Evolutionary conservation across 768 basidiomycete genomes (phyloP).

Genomic region (Boletus huronensis): DNA sequence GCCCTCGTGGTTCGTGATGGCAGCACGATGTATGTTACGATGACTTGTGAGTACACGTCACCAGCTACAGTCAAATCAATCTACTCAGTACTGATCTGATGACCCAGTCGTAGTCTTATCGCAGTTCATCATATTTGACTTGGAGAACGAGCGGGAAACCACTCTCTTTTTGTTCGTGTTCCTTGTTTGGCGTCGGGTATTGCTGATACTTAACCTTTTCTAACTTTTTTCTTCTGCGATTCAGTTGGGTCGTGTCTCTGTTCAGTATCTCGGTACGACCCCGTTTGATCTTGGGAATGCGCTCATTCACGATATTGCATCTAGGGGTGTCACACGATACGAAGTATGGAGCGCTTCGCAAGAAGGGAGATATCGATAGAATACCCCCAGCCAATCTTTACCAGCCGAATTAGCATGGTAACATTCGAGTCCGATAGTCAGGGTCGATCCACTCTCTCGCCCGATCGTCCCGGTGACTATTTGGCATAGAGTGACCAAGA

Average conservation of each 20-base stretch:
- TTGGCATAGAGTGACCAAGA: not conserved
- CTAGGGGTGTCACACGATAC: conserved; percentile 27
- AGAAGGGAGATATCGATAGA: not conserved
- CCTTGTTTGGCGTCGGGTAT: not conserved
- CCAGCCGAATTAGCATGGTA: conserved; percentile 9
- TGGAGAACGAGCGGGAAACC: not conserved
- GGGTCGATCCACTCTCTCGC: too few relatives aligned
- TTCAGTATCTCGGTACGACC: conserved; percentile 13
- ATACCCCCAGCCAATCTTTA: not conserved
- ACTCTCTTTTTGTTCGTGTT: conserved; percentile 11
- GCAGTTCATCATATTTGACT: not conserved
- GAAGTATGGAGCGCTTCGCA: conserved; percentile 21
- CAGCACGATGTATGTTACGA: conserved; percentile 7
- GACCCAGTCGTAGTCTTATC: conserved; percentile 3
- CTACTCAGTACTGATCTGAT: not conserved
- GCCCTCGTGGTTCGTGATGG: conserved; percentile 19
- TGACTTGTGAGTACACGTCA: conserved; percentile 5
- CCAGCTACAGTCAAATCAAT: too few relatives aligned
- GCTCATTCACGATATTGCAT: not conserved
- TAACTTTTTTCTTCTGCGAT: not conserved
- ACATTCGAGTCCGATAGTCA: not conserved
- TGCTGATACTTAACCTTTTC: not conserved
- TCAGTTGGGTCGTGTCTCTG: conserved; percentile 14
- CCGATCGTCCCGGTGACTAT: not conserved
- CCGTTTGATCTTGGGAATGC: not conserved